Evolutionary conservation across 371 early-diverging fungal genomes (phyloP).

Genomic region (Actinomortierella wolfii): DNA sequence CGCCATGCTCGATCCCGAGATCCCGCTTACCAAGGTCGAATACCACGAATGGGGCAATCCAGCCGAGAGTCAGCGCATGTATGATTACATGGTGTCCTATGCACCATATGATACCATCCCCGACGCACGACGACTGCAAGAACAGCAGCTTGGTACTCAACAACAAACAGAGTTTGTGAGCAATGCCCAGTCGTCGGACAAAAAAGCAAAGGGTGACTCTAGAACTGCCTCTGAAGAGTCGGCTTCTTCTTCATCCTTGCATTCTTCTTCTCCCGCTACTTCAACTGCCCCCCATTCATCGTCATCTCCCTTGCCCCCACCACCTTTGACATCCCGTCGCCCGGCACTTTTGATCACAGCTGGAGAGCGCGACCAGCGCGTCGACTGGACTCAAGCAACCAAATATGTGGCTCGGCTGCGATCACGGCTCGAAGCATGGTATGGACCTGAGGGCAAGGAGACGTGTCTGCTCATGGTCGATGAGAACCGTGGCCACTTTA

Average conservation of each 20-base stretch:
- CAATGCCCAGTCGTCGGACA: background rate
- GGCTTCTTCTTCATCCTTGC: background rate
- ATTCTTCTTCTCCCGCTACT: background rate
- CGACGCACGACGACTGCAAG: constrained; percentile 1
- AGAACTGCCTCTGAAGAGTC: background rate
- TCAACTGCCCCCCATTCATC: background rate
- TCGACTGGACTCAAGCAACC: constrained; percentile 77
- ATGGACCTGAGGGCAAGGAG: constrained; percentile 41
- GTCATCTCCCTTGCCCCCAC: background rate
- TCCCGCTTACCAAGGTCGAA: constrained; percentile 82
- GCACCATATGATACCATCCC: constrained; percentile 83
- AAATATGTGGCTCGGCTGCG: constrained; percentile 73
- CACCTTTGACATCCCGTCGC: constrained; percentile 23
- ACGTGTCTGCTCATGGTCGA: constrained; percentile 42
- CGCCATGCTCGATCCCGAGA: constrained; percentile 74
- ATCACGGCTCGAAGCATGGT: constrained; percentile 33
- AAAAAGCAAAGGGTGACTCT: background rate
- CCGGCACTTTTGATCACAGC: constrained; percentile 79
- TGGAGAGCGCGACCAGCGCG: constrained; percentile 77
- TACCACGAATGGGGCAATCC: constrained; percentile 91
- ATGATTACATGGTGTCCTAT: constrained; percentile 65
- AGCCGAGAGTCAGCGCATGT: constrained; percentile 51
- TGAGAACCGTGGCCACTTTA: constrained; percentile 42
- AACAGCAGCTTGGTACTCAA: background rate
- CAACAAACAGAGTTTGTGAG: background rate